These are phyloP conservation scores for Artemisia tridentata DNA, from an alignment of 129 eudicot species.

Conservation along the genomic window DNA sequence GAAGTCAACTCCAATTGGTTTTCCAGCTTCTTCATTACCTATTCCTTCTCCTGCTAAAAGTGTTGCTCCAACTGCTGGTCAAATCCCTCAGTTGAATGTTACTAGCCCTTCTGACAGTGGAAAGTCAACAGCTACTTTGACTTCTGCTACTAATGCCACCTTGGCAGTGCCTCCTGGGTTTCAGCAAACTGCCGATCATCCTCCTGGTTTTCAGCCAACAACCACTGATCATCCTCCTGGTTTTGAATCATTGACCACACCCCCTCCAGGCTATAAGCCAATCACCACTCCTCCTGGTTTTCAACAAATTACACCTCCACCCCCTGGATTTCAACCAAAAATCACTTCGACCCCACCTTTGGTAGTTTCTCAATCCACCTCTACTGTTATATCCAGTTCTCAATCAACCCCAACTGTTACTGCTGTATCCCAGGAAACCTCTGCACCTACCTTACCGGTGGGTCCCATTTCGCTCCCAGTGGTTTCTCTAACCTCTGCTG, in stretches of 20 bases:
- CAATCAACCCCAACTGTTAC: constrained; percentile 25
- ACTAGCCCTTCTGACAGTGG: constrained; percentile 29
- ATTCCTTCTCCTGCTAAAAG: constrained; percentile 28
- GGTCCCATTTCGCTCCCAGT: constrained; percentile 27
- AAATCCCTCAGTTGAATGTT: constrained; percentile 27
- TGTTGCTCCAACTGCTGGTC: constrained; percentile 30
- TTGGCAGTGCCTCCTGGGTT: constrained; percentile 37
- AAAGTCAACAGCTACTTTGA: constrained; percentile 18
- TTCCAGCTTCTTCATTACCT: constrained; percentile 37
- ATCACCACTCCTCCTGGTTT: constrained; percentile 31
- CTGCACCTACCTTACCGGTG: constrained; percentile 24
- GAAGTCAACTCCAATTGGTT: constrained; percentile 27
- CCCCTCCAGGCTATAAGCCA: constrained; percentile 38
- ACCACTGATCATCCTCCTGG: constrained; percentile 29
- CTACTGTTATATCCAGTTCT: constrained; percentile 16
- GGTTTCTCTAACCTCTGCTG: constrained; percentile 26
- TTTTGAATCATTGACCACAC: constrained; percentile 19
- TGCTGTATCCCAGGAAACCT: constrained; percentile 2
- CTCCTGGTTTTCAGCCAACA: constrained; percentile 42
- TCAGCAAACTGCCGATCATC: constrained; percentile 33
- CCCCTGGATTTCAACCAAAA: constrained; percentile 36
- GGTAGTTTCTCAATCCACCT: constrained; percentile 14
- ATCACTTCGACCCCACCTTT: constrained; percentile 17
- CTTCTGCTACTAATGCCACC: constrained; percentile 24
- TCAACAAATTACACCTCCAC: constrained; percentile 27